Base-by-base conservation (phyloP, 305 asterid species). In the Rubia occidens region DNA sequence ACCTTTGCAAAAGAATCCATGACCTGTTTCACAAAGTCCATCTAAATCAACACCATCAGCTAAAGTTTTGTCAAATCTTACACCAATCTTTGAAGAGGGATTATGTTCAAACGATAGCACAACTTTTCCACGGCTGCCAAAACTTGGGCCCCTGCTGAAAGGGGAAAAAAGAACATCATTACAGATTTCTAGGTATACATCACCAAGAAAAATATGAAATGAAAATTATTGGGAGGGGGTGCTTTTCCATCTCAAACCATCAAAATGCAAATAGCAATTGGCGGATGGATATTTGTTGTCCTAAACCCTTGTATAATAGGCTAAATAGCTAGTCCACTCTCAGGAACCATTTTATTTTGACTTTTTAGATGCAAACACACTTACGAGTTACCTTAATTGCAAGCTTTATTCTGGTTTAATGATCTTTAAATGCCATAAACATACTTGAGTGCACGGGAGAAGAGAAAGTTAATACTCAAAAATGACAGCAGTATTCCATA, bases 1-100 rank as follows among this genome's bases (percentile, higher is more conserved):
- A 89, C 96, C 95, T 67, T 82, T 83, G 87, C 97, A 90, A 82
- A 90, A 90, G 88, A 86, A 90, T 60, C 97, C 95, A 78, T 88
- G 85, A 42, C 89, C 95, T 69, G 68, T 82, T 69, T 84, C 95
- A 72, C 97, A 88, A 58, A 80, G 86, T 69, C 95, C 94, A 67
- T 94, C 97, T 32, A 90, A 80, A 82, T 90, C 95, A 75, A 90
- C 90, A 74, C 97, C 97, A 58, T 88, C 97, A 68, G 83, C 83
- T 79, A 90, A 67, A 44, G 82, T 79, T 75, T 84, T 84, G 82
- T 90, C 96, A 77, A 90, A 90, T 81, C 81, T 78, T 66, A 90
- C 86, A 51, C 97, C 97, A 78, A 90, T 83, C 82, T 90, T 90
- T 61, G 97, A 84, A 60, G 61, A 67, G 53, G 95, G 88, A 71